Conservation (phyloP, 23 red algal genomes). For the Gracilariopsis chorda region DNA sequence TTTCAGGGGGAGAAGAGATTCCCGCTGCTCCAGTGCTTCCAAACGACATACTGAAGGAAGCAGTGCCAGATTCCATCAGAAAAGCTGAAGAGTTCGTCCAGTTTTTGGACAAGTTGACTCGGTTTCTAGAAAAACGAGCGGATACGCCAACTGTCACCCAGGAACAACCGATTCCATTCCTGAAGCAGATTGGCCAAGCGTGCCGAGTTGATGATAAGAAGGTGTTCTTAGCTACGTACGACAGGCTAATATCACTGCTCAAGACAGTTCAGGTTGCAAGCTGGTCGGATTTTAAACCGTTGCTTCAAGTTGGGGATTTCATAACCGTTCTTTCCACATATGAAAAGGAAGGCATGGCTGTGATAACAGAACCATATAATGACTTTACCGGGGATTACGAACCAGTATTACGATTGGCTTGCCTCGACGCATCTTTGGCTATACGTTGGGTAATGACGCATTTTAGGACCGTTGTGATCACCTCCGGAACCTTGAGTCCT, state of each 20-base stretch:
- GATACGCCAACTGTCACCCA: constrained; percentile 45
- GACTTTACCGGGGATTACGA: constrained; percentile 84
- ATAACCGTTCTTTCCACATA: constrained; percentile 88
- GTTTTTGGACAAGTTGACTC: constrained; percentile 71
- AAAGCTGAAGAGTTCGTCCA: constrained; percentile 88
- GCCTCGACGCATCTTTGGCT: constrained; percentile 89
- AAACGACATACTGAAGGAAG: constrained; percentile 63
- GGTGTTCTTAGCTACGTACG: constrained; percentile 67
- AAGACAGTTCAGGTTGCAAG: constrained; percentile 78
- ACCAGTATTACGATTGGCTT: constrained; percentile 85
- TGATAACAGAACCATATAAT: constrained; percentile 95
- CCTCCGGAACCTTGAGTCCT: constrained; percentile 95
- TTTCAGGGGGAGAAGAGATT: constrained; percentile 48
- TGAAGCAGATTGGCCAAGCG: constrained; percentile 55
- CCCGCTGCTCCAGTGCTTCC: constrained; percentile 70
- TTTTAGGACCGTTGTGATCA: constrained; percentile 92
- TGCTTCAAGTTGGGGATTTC: constrained; percentile 82
- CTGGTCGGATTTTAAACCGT: constrained; percentile 69
- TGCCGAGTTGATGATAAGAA: constrained; percentile 61
- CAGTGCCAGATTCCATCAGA: constrained; percentile 87
- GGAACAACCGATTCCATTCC: constrained; percentile 61
- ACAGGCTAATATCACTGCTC: constrained; percentile 78
- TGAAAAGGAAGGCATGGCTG: constrained; percentile 71
- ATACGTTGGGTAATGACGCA: constrained; percentile 83
- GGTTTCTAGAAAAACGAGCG: constrained; percentile 62